These are phyloP conservation scores for Colletotrichum liriopes DNA, from an alignment of 2,329 filamentous ascomycete species.

Conservation along the genomic window DNA sequence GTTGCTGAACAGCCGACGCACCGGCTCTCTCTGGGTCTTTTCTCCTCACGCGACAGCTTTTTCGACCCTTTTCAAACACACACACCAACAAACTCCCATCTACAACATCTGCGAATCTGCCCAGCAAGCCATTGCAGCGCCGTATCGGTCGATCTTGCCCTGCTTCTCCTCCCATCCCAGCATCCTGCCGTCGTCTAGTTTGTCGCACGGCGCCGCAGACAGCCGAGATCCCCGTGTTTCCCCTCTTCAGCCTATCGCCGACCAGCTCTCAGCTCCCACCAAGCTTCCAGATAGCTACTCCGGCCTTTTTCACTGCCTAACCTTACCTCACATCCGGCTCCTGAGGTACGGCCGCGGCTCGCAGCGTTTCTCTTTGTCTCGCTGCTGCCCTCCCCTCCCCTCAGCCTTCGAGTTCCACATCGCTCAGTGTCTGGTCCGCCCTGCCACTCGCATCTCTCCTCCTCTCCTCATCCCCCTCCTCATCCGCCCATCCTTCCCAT, in stretches of 20 bases:
- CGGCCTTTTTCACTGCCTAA: background rate
- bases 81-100: slow-evolving; percentile 2
- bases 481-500: slow-evolving; percentile 37
- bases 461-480: slow-evolving; percentile 43
- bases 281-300: slow-evolving; percentile 18
- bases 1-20: slow-evolving; percentile 40
- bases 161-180: slow-evolving; percentile 23
- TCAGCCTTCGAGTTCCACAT: slow-evolving; percentile 24
- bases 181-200: slow-evolving; percentile 25
- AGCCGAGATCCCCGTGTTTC: slow-evolving; percentile 37
- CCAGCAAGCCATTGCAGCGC: background rate
- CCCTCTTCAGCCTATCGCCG: slow-evolving; percentile 26
- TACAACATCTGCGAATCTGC: background rate
- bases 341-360: slow-evolving; percentile 21
- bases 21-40: slow-evolving; percentile 18
- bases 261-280: slow-evolving; percentile 15
- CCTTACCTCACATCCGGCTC: slow-evolving; percentile 16
- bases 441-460: background rate
- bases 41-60: slow-evolving; percentile 38
- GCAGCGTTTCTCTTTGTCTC: slow-evolving; percentile 33
- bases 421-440: slow-evolving; percentile 8
- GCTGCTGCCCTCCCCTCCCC: slow-evolving; percentile 7
- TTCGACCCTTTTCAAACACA: background rate
- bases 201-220: slow-evolving; percentile 40
- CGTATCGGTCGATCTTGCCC: slow-evolving; percentile 5